phyloP scores from a whole-genome alignment of 139 green algal genomes.

The Protoeuglena noctilucae region DNA sequence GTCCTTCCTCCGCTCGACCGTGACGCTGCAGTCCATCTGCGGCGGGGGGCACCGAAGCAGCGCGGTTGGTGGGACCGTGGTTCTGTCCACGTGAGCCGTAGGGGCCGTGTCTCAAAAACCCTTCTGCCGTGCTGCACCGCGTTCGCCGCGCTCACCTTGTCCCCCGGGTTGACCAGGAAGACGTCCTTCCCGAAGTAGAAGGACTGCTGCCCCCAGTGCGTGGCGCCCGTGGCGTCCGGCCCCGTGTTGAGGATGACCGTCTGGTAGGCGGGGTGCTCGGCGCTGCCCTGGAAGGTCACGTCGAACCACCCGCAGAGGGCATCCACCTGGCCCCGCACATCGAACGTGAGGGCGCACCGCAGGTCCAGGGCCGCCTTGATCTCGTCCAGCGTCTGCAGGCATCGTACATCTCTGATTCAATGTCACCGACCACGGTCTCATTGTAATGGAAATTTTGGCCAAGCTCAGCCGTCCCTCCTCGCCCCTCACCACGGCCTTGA shows the following conservation, averaged over 20 bases:
- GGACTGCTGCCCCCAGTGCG: slow-evolving; percentile 91
- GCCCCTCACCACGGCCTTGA: slow-evolving; percentile 38
- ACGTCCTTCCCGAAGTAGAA: no score
- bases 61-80: no score
- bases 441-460: slow-evolving; percentile 7
- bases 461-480: no score
- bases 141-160: slow-evolving; percentile 42
- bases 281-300: slow-evolving; percentile 51
- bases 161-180: slow-evolving; percentile 62
- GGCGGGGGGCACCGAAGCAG: background rate
- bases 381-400: slow-evolving; percentile 62
- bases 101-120: background rate
- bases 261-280: slow-evolving; percentile 40
- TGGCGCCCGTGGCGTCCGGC: slow-evolving; percentile 65
- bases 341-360: slow-evolving; percentile 29
- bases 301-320: slow-evolving; percentile 82
- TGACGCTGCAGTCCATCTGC: slow-evolving; percentile 30
- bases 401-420: slow-evolving; percentile 4
- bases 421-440: slow-evolving; percentile 4
- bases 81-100: background rate
- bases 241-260: slow-evolving; percentile 60
- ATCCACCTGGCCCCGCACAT: slow-evolving; percentile 49
- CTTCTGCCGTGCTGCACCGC: slow-evolving; percentile 1
- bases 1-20: slow-evolving; percentile 38
- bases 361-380: slow-evolving; percentile 37